Evolutionary conservation across 1,284 basidiomycete species (phyloP), one percentile per base, ranked within the genome.

Genomic region (Cryptococcus hybrid): DNA sequence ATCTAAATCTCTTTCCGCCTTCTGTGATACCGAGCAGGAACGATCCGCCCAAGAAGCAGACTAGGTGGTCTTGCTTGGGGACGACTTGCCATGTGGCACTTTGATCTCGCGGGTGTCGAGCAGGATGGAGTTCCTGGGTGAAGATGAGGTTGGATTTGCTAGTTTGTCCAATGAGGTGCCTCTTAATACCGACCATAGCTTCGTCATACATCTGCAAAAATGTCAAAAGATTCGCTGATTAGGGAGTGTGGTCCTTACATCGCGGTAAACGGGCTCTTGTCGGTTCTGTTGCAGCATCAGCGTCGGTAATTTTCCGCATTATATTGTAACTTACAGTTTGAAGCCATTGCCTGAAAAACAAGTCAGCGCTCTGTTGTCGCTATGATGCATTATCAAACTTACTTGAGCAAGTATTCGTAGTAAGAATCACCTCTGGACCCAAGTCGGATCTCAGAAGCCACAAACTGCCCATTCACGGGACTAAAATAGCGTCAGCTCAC

Each of bases 21-120:
- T 86, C 86, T 1, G 88, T 88, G 11, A 92, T 88, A 18, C 94
- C 92, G 5, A 97, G 84, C 82, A 97, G 87, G 65, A 97, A 84
- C 2, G 89, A 89, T 5, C 92, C 93, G 39, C 88, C 92, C 47
- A 97, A 79, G 85, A 97, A 98, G 78, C 94, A 97, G 1, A 92
- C 93, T 18, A 98, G 84, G 75, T 97, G 94, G 74, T 98, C 94
- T 79, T 98, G 94, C 76, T 96, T 95, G 12, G 89, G 88, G 1
- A 83, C 80, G 12, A 89, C 79, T 30, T 82, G 81, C 89, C 88
- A 92, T 52, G 79, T 76, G 36, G 88, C 57, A 89, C 64, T 11
- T 4, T 52, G 54, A 47, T 64, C 57, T 57, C 66, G 38, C 2
- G 66, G 65, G 45, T 74, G 61, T 47, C 69, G 65, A 1, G 63